These are phyloP conservation scores for Tulasnella calospora DNA, from an alignment of 768 basidiomycete species.

Conservation along the genomic window DNA sequence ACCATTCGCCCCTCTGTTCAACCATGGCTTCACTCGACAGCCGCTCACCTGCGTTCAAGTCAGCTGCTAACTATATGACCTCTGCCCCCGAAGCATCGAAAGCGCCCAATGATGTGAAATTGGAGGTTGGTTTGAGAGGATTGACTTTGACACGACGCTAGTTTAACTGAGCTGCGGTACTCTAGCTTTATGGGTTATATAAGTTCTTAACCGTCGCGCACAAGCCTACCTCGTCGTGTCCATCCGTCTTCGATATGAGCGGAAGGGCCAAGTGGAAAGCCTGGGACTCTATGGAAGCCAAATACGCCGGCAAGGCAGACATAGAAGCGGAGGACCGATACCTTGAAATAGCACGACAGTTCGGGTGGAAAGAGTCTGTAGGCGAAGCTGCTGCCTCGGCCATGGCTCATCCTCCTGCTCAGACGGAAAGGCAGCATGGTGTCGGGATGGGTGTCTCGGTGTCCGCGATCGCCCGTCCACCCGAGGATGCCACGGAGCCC, in stretches of 20 bases:
- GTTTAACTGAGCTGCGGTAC: conserved; percentile 33
- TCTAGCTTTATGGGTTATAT: conserved; percentile 78
- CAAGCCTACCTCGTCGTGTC: conserved; percentile 54
- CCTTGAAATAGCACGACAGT: conserved; percentile 56
- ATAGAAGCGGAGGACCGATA: conserved; percentile 57
- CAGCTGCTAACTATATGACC: conserved; percentile 33
- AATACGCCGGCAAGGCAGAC: conserved; percentile 46
- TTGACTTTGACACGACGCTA: background rate
- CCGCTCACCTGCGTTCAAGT: conserved; percentile 15
- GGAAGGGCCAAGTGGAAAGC: conserved; percentile 87
- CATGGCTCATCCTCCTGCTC: conserved; percentile 30
- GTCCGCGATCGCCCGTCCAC: conserved; percentile 51
- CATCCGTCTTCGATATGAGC: conserved; percentile 71
- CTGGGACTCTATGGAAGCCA: conserved; percentile 45
- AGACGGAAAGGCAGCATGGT: conserved; percentile 29
- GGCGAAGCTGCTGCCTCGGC: background rate
- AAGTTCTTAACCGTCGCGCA: conserved; percentile 63
- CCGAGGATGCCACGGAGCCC: conserved; percentile 31
- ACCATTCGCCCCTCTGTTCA: background rate
- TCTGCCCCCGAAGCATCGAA: conserved; percentile 44
- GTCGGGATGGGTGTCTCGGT: conserved; percentile 58
- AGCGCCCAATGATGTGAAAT: conserved; percentile 46
- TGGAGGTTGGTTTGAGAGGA: conserved; percentile 19
- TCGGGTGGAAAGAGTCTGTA: conserved; percentile 54
- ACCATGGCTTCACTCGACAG: conserved; percentile 9